Evolutionary conservation across 2,329 filamentous ascomycete genomes (phyloP).

Genomic region (Aspergillus proliferans): DNA sequence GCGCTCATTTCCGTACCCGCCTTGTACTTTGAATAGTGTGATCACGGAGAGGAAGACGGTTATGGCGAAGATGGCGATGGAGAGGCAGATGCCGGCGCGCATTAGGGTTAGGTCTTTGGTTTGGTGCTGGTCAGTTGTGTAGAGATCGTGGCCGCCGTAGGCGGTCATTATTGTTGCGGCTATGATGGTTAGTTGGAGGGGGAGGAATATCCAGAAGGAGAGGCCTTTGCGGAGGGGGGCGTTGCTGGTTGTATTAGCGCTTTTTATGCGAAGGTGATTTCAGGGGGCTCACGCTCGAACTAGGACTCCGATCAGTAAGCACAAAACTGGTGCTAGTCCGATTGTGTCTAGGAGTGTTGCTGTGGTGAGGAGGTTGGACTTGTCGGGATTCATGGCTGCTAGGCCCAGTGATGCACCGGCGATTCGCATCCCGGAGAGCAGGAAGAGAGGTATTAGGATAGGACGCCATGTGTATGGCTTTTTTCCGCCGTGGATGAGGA

Average conservation of each 20-base stretch:
- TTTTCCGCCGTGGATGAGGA: slow-evolving; percentile 10
- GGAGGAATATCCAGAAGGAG: slow-evolving; percentile 9
- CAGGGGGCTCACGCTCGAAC: slow-evolving; percentile 9
- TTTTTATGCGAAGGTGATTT: background rate
- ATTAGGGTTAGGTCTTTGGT: slow-evolving; percentile 8
- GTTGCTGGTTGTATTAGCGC: slow-evolving; percentile 7
- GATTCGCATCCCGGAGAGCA: slow-evolving; percentile 9
- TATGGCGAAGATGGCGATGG: slow-evolving; percentile 7
- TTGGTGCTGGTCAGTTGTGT: slow-evolving; percentile 6
- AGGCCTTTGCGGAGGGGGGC: slow-evolving; percentile 11
- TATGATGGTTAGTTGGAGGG: slow-evolving; percentile 9
- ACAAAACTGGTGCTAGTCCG: slow-evolving; percentile 10
- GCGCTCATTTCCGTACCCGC: slow-evolving; percentile 9
- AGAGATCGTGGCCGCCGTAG: slow-evolving; percentile 11
- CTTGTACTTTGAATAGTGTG: slow-evolving; percentile 9
- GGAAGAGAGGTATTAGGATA: slow-evolving; percentile 10
- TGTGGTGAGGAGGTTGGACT: slow-evolving; percentile 9
- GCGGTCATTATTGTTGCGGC: slow-evolving; percentile 12
- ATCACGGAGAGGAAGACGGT: slow-evolving; percentile 5
- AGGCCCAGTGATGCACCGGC: slow-evolving; percentile 6
- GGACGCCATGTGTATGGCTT: slow-evolving; percentile 12
- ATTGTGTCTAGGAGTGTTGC: slow-evolving; percentile 12
- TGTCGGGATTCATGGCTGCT: slow-evolving; percentile 7
- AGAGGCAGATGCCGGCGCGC: slow-evolving; percentile 10
- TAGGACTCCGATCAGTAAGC: slow-evolving; percentile 8